Percentiles rank a stretch among this genome's conserved stretches.
Evolutionary conservation across 225 moss, liverwort and hornwort species (phyloP).

Genomic region (Polytrichum formosum): DNA sequence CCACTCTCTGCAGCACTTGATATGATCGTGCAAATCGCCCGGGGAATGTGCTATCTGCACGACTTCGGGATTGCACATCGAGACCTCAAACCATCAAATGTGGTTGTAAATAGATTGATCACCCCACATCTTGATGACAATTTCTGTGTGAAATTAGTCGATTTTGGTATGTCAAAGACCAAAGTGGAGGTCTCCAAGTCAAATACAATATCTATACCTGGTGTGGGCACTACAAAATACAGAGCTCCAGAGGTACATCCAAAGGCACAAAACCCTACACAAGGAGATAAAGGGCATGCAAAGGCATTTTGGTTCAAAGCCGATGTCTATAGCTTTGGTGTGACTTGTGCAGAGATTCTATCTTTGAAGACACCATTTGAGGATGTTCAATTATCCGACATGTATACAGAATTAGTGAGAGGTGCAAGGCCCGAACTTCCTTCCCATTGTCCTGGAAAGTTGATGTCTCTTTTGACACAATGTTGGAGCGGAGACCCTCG

Average conservation of each 20-base stretch:
- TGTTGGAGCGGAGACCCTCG: too few relatives aligned
- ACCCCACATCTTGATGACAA: neutral
- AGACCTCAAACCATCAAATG: too few relatives aligned
- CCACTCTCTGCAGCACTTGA: slow-evolving; percentile 2
- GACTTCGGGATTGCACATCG: neutral
- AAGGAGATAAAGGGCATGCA: neutral
- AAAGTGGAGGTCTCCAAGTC: too few relatives aligned
- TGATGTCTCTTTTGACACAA: too few relatives aligned
- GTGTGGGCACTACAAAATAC: neutral
- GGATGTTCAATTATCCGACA: neutral
- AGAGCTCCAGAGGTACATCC: slow-evolving; percentile 7
- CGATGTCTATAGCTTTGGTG: slow-evolving; percentile 17
- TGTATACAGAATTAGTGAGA: neutral
- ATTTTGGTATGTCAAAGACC: slow-evolving; percentile 17
- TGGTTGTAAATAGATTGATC: neutral
- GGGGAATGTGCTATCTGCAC: slow-evolving; percentile 16
- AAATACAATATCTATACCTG: too few relatives aligned
- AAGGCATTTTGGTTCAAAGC: slow-evolving; percentile 16
- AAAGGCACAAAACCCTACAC: neutral
- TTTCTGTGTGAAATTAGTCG: slow-evolving; percentile 8
- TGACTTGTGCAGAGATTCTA: slow-evolving; percentile 9
- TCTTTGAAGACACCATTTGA: slow-evolving; percentile 1
- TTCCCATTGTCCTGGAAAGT: neutral
- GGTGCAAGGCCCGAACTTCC: too few relatives aligned
- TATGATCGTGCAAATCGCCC: slow-evolving; percentile 20